Evolutionary conservation across 2,329 filamentous ascomycete genomes (phyloP), one percentile per base, ranked within the genome.

Genomic region (Aspergillus aculeatinus): DNA sequence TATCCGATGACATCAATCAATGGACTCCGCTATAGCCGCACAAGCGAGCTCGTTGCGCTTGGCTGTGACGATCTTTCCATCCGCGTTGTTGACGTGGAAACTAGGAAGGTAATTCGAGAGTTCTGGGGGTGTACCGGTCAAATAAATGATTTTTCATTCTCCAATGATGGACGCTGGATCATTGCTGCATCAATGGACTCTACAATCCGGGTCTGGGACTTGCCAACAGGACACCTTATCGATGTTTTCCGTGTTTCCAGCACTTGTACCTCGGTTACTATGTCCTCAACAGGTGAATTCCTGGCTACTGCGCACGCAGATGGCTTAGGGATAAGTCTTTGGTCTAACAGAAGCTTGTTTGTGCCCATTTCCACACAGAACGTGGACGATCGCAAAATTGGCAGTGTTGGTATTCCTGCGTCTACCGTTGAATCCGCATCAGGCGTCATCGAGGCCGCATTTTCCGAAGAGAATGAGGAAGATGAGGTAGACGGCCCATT

Each of bases 301-400:
- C 84, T 99, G n/a, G 95, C 95, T 3, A 95, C 93, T 3, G 89
- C 92, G 0, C 88, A 92, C 56, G 87, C 92, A 57, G 90, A 89
- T 59, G 87, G 89, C 64, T 85, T 96, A 1, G 95, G 95, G 12
- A 89, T 99, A n/a, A 89, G 91, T 67, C 86, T 99, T 51, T 99
- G 95, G 94, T 97, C 91, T 23, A 99, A 99, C 77, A 91, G 91
- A 70, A 89, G 90, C 0, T 81, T 98, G 1, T 99, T 96, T 81
- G 90, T 88, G 58, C 92, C 96, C 68, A 87, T 96, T 0, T 89
- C 93, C 0, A 96, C 92, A 1, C 84, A 89, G 21, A 91, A 95
- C 68, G 90, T 99, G 60, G 88, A 89, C 3, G 91, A 96, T 64
- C 83, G 86, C 57, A 87, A 91, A 51, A 86, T 96, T 48, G 81